Evolutionary conservation across 2,329 filamentous ascomycete genomes (phyloP), one percentile per base, ranked within the genome.

Genomic region (Clarireedia hainanense): DNA sequence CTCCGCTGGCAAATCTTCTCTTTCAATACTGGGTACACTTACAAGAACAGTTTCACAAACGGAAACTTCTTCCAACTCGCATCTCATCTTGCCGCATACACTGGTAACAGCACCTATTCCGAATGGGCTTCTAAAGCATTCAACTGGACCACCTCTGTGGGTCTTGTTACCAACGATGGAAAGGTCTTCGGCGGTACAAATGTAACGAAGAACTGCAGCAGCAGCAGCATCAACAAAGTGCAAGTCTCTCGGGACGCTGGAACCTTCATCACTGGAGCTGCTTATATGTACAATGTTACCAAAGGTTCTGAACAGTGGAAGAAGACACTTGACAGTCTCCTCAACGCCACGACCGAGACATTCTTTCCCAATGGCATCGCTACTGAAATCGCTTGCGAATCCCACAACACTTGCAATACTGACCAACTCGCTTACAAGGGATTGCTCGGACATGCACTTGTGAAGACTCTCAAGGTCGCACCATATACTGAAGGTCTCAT

Each of bases 381-480:
- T 63, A 81, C 74, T 55, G 88, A 92, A 69, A 71, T 80, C 2
- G 75, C 82, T 12, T 92, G 88, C 71, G 86, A 90, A 62, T 72
- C 76, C 2, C 71, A 66, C 2, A 67, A 69, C 23, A 77, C 72
- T 20, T 92, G 89, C 74, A 84, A 84, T 57, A 76, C 80, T 48
- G 89, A 92, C 64, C 87, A 90, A 75, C 71, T 81, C 58, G 81
- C 81, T 1, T 91, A 86, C 78, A 89, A 89, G 70, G 85, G 85
- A 40, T 84, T 85, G 57, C 74, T 88, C 17, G 77, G 83, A 62
- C 79, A 83, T 42, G 88, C 84, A 82, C 73, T 89, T 62, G 75
- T 80, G 4, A 75, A 78, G 23, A 76, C 80, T 1, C 78, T 80
- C 2, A 76, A 85, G 61, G 56, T 89, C n/a, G 84, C 81, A 0